Percentiles rank a stretch among this genome's conserved stretches.
phyloP scores from a whole-genome alignment of 2,329 filamentous ascomycete genomes.

The Alternaria hordeiaustralica region DNA sequence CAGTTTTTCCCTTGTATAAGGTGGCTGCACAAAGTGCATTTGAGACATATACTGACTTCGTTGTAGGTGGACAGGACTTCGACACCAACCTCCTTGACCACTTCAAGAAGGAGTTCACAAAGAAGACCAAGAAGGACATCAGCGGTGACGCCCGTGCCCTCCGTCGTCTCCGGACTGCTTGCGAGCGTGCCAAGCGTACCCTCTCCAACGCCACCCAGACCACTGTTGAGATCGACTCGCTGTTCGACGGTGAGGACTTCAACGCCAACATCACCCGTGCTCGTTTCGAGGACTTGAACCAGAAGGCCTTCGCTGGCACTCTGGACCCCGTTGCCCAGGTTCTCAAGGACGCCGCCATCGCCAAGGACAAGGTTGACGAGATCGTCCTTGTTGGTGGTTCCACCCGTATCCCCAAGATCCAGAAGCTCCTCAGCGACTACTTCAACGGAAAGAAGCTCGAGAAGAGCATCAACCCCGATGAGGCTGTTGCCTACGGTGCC shows the following conservation, averaged over 20 bases:
- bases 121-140: conserved; percentile 72
- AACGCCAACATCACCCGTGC: conserved; percentile 97
- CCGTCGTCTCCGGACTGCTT: conserved; percentile 93
- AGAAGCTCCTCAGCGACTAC: conserved; percentile 99
- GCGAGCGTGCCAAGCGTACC: conserved; percentile 99
- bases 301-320: conserved; percentile 91
- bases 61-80: conserved; percentile 75
- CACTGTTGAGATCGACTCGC: conserved; percentile 97
- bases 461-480: conserved; percentile 99
- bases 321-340: conserved; percentile 96
- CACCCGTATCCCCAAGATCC: conserved; percentile 97
- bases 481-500: conserved; percentile 98
- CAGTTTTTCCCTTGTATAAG: no score
- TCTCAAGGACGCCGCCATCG: conserved; percentile 86
- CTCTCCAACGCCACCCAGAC: conserved; percentile 97
- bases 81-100: conserved; percentile 94
- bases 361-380: conserved; percentile 94
- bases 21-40: neutral
- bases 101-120: conserved; percentile 93
- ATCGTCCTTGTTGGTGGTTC: conserved; percentile 99
- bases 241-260: conserved; percentile 98
- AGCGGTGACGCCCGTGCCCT: conserved; percentile 88
- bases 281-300: conserved; percentile 98
- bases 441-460: conserved; percentile 99
- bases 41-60: neutral